These are phyloP conservation scores for Fusarium ambrosium DNA, from an alignment of 2,329 filamentous ascomycete genomes.

Conservation along the genomic window DNA sequence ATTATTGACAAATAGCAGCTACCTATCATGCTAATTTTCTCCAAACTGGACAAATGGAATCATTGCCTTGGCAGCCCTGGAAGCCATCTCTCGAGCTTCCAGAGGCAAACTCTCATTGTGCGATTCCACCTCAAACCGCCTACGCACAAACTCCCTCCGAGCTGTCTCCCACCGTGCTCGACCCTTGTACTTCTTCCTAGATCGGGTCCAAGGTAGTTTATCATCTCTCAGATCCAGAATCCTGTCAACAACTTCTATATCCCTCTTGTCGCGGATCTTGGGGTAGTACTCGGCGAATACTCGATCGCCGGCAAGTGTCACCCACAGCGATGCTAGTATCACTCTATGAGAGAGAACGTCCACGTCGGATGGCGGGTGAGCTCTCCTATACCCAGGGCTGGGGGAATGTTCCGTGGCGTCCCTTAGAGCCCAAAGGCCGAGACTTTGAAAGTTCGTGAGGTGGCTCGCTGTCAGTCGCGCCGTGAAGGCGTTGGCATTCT, in stretches of 20 bases:
- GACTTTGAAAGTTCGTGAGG: not conserved
- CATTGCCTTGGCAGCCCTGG: not conserved
- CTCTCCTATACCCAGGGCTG: not conserved
- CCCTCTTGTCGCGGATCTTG: conserved; percentile 2
- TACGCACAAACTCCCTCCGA: conserved; percentile 1
- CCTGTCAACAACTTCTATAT: not conserved
- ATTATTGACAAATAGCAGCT: too few species aligned
- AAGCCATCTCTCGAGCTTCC: not conserved
- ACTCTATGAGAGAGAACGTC: conserved; percentile 2
- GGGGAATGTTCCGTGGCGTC: not conserved
- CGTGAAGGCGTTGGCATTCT: conserved; percentile 8
- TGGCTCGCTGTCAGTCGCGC: not conserved
- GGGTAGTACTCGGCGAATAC: not conserved
- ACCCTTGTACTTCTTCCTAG: not conserved
- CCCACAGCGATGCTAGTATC: not conserved
- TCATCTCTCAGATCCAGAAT: not conserved
- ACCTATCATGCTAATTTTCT: not conserved
- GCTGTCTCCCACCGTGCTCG: conserved; percentile 23
- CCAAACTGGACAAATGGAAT: not conserved
- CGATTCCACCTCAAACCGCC: conserved; percentile 12
- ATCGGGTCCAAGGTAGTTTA: conserved; percentile 16
- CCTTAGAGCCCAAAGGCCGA: not conserved
- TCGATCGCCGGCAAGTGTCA: not conserved
- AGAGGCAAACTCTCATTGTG: not conserved
- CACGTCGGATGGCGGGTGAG: not conserved